phyloP scores from a whole-genome alignment of 2,329 filamentous ascomycete genomes.

The Tolypocladium paradoxum region DNA sequence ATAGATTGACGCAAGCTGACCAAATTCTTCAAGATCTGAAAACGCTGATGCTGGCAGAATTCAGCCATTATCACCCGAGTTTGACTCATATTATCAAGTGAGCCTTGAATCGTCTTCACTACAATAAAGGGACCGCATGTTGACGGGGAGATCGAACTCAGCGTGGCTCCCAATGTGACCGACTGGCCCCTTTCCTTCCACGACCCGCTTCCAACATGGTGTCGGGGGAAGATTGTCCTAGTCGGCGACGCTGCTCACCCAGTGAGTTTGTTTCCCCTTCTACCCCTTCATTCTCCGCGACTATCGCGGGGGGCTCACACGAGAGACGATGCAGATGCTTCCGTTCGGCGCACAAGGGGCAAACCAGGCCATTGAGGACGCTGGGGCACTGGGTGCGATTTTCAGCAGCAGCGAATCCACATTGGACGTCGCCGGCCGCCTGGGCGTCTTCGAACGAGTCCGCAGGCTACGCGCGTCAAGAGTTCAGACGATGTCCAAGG shows the following conservation, averaged over 20 bases:
- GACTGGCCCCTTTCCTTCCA: slow-evolving; percentile 3
- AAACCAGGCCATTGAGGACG: slow-evolving; percentile 5
- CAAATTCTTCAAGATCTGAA: not conserved
- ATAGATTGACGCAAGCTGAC: not conserved
- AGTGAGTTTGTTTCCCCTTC: not conserved
- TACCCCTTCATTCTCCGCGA: too few relatives aligned
- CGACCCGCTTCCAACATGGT: slow-evolving; percentile 2
- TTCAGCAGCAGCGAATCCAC: not conserved
- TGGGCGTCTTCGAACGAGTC: too few relatives aligned
- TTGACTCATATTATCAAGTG: slow-evolving; percentile 1
- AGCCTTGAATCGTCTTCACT: not conserved
- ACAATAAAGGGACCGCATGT: too few relatives aligned
- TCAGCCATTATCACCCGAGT: slow-evolving; percentile 1
- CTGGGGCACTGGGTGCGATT: not conserved
- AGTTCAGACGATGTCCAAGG: too few relatives aligned
- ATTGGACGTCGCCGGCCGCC: not conserved
- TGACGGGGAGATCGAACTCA: not conserved
- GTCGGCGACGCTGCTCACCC: slow-evolving; percentile 5
- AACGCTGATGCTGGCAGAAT: slow-evolving; percentile 2
- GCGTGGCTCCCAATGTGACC: not conserved
- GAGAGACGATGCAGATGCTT: slow-evolving; percentile 1
- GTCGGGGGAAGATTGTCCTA: slow-evolving; percentile 1
- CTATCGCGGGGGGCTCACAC: too few relatives aligned
- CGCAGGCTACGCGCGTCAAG: too few relatives aligned
- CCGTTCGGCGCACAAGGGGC: slow-evolving; percentile 4